Base-by-base conservation (phyloP, 139 green algal species). In the Chlorella sorokiniana region DNA sequence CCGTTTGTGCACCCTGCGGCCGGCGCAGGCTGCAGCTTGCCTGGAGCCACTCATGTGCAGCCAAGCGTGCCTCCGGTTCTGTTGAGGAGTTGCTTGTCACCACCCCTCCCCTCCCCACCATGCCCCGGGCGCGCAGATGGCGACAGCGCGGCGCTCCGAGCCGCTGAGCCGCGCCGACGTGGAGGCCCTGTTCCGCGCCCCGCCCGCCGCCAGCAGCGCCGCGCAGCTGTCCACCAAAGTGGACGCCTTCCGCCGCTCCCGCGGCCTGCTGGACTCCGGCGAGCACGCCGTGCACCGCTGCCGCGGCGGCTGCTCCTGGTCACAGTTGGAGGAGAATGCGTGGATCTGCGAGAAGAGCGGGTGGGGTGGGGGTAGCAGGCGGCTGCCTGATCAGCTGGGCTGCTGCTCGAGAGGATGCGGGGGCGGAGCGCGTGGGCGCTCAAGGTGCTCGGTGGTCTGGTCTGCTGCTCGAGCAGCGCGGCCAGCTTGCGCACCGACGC, bases 281-380 rank as follows among this genome's bases (percentile, higher is more conserved):
- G 10, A 52, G 37, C 73, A 79, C 20, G 51, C 42, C 20, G 18
- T 14, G 33, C 73, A 69, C 73, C 25, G 37, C 56, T 80, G 73
- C 56, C 25, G 54, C 16, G 67, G 40, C 27, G 67, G 78, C 35
- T 83, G 78, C 78, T 33, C 29, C 38, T 83, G 52, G 42, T n/a
- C 38, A 18, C 67, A 77, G 38, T 37, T 83, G 14, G 76, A 56
- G 44, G 35, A 25, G 4, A 54, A 44, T 11, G 48, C 63, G 4
- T 82, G 63, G 63, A 75, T 82, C 33, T 82, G 76, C 63, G 76
- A 74, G 44, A 65, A 61, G 14, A 81, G 59, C 59, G 75, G 75
- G 54, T 54, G 56, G 18, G 37, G 61, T 10, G 25, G 8, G 23
- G 23, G 11, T 37, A 44, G 76, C 51, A 40, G 67, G 23, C 74